Conservation (phyloP, 2,329 filamentous ascomycete species). For the Paraphoma chrysanthemicola region DNA sequence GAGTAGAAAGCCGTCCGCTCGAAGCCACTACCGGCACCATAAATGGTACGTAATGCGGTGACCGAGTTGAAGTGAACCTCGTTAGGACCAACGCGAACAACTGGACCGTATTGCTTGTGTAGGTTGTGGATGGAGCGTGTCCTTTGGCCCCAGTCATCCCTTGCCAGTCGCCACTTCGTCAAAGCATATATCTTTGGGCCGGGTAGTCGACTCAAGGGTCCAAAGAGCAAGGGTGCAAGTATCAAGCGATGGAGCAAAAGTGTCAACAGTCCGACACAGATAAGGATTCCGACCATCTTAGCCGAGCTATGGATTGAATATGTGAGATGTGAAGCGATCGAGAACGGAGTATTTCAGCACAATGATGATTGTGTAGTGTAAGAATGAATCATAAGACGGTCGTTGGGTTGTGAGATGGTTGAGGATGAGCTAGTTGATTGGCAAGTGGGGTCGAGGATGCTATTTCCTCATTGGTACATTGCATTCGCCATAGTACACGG, state of each 20-base stretch:
- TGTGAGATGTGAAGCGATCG: no score
- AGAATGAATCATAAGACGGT: background rate
- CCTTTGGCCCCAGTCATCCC: constrained; percentile 55
- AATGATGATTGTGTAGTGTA: no score
- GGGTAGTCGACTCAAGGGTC: constrained; percentile 29
- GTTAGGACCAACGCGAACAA: constrained; percentile 19
- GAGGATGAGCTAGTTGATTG: constrained; percentile 2
- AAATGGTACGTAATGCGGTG: constrained; percentile 59
- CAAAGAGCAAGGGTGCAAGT: constrained; percentile 1
- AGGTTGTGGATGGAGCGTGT: constrained; percentile 53
- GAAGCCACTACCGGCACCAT: constrained; percentile 61
- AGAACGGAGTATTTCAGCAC: no score
- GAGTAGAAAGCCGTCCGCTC: constrained; percentile 60
- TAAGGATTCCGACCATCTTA: background rate
- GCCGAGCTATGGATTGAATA: no score
- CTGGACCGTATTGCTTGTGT: constrained; percentile 43
- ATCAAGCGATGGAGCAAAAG: constrained; percentile 4
- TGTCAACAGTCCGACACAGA: background rate
- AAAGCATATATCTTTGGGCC: constrained; percentile 51
- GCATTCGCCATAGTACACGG: background rate
- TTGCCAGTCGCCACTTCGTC: constrained; percentile 56
- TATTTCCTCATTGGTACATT: constrained; percentile 5
- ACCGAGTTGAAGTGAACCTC: constrained; percentile 44
- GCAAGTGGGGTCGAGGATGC: constrained; percentile 8
- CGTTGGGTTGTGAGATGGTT: background rate